Base-by-base conservation (phyloP, 768 basidiomycete species). In the Thelephora ganbajun region DNA sequence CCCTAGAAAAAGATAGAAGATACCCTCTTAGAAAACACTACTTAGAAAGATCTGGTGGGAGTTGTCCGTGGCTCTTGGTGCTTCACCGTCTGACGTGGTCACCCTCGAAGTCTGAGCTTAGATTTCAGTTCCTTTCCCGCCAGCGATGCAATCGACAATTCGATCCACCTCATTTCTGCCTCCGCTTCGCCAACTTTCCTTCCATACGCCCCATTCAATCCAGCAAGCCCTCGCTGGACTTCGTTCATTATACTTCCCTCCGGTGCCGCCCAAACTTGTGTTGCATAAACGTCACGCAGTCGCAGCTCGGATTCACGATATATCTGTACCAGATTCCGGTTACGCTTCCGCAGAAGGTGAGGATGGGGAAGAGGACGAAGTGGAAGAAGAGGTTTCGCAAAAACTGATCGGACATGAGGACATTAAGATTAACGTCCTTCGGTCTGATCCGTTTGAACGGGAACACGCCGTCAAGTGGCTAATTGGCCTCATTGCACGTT, bases 331-430 rank as follows among this genome's bases (percentile, higher is more conserved):
- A 1, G 83, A 88, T 61, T 86, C 83, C 11, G 85, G 85, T 33
- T 87, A 87, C 53, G 85, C 81, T 5, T 83, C 82, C 35, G 80
- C 78, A 20, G 79, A 79, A 45, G 79, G 76, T 44, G 77, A 79
- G 0, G 74, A 73, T 0, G 70, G 69, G 1, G 62, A 63, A 2
- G 59, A 60, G 0, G 52, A 45, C 4, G 64, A 61, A 6, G 50
- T 50, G 16, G 51, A 51, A 4, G 51, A 58, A 2, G 55, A 62
- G 16, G 48, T 43, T 30, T 18, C n/a, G n/a, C 9, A 9, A 7
- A 19, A 33, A 34, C 5, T n/a, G 39, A 41, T 41, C 16, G 56
- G 59, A 11, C 56, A 57, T 0, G 51, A 53, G 9, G 55, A 63
- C 3, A 65, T 63, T 9, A 61, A 58, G 45, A 48, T 70, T 13